Evolutionary conservation across 2,329 filamentous ascomycete genomes (phyloP).

Genomic region (Neofusicoccum kwambonambiense): DNA sequence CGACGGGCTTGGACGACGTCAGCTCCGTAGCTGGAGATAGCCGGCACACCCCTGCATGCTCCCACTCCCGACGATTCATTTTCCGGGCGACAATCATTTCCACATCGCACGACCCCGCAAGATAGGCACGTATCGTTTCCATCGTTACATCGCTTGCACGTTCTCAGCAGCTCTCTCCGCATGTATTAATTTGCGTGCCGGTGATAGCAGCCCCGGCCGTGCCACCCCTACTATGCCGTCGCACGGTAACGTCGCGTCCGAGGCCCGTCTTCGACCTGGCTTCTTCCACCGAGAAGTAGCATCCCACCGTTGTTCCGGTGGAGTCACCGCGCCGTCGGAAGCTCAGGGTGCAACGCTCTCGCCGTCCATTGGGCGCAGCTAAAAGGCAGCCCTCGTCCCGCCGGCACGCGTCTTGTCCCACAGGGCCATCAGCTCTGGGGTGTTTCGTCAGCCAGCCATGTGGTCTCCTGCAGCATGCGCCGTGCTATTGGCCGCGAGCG

Average conservation of each 20-base stretch:
- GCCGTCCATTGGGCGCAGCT: neutral
- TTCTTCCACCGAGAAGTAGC: neutral
- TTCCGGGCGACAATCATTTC: neutral
- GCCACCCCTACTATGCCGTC: neutral
- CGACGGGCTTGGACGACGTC: neutral
- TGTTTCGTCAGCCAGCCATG: neutral
- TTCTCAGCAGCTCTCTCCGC: neutral
- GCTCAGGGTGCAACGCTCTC: neutral
- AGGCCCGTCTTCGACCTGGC: neutral
- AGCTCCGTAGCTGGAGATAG: neutral
- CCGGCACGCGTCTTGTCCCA: neutral
- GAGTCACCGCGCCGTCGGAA: neutral
- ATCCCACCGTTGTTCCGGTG: neutral
- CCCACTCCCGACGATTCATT: constrained; percentile 1
- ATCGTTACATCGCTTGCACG: constrained; percentile 9
- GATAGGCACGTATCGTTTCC: neutral
- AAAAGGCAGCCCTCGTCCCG: neutral
- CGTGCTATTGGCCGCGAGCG: neutral
- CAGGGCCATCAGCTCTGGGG: too few relatives aligned
- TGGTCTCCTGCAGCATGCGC: neutral
- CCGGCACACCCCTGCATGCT: neutral
- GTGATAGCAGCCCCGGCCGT: neutral
- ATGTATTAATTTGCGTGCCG: neutral
- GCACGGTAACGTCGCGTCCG: constrained; percentile 1
- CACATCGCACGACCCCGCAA: constrained; percentile 9